Base-by-base conservation (phyloP, 768 basidiomycete species). In the Suillus spraguei region DNA sequence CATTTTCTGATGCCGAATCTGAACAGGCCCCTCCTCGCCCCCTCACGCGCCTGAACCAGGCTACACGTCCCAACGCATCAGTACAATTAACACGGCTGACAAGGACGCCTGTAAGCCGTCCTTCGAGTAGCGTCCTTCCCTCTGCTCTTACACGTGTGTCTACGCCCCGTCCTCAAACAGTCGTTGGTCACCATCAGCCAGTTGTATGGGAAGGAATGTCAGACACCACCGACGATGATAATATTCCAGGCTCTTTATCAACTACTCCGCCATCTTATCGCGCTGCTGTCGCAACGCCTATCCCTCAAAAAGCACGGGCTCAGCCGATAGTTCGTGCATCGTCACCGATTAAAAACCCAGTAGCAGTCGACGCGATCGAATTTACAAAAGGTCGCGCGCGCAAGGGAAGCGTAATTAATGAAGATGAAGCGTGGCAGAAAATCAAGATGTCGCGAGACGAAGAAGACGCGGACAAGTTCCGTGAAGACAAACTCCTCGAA, bases 381-480 rank as follows among this genome's bases (percentile, higher is more conserved):
- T 32, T 41, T 28, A 7, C 56, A 32, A 69, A 68, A 64, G 62
- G 68, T 24, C 72, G 80, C 55, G 81, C 79, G 65, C 80, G 81
- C 33, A 82, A 76, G 66, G 81, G 79, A 14, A 85, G 79, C 66
- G 77, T 80, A n/a, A 74, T 87, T 22, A 87, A 90, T 68, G 85
- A 89, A 70, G 85, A 89, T 61, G 88, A 91, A 63, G 88, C 88
- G 0, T 94, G 91, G 90, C 87, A 87, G 67, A 91, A 87, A 65
- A 87, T 92, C 39, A 82, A 83, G 70, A 84, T 89, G 80, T 81
- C 84, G 53, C 84, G 85, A 68, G 86, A 91, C 66, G 88, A 93
- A 70, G 79, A 83, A 67, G 83, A 86, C 35, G 94, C 94, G 22
- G 90, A 88, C 72, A 79, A 79, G 61, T 93, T 88, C 73, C 80